Evolutionary conservation across 331 rosid species (phyloP).

Genomic region (Phaseolus coccineus): DNA sequence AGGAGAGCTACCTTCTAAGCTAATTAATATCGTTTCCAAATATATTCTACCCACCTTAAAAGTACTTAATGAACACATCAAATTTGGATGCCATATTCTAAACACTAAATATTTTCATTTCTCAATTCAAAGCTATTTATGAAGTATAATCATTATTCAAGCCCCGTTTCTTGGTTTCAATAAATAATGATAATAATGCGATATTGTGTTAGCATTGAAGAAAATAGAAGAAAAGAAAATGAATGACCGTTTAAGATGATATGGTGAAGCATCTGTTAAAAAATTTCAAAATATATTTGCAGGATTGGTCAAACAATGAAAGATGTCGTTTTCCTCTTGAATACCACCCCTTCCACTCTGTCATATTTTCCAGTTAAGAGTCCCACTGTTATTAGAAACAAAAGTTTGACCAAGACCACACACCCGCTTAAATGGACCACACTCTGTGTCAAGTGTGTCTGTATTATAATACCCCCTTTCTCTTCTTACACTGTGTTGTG

Average conservation of each 20-base stretch:
- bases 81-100: neutral
- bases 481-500: neutral
- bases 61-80: neutral
- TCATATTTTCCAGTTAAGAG: conserved; percentile 30
- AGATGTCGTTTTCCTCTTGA: conserved; percentile 38
- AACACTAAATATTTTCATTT: neutral
- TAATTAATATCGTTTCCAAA: neutral
- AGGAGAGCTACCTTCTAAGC: neutral
- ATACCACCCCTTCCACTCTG: conserved; percentile 4
- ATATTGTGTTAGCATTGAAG: neutral
- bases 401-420: conserved; percentile 35
- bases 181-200: neutral
- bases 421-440: conserved; percentile 25
- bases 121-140: neutral
- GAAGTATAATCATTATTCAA: neutral
- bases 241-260: neutral
- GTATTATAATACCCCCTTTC: neutral
- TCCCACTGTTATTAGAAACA: neutral
- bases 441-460: neutral
- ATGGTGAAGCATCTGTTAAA: neutral
- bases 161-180: neutral
- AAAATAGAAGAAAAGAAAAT: neutral
- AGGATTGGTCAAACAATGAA: conserved; percentile 30
- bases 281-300: neutral
- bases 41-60: neutral